A percentile compares a stretch with the other conserved stretches of the same genome.
phyloP scores from a whole-genome alignment of 2,329 filamentous ascomycete species.

The Fusarium albosuccineum region DNA sequence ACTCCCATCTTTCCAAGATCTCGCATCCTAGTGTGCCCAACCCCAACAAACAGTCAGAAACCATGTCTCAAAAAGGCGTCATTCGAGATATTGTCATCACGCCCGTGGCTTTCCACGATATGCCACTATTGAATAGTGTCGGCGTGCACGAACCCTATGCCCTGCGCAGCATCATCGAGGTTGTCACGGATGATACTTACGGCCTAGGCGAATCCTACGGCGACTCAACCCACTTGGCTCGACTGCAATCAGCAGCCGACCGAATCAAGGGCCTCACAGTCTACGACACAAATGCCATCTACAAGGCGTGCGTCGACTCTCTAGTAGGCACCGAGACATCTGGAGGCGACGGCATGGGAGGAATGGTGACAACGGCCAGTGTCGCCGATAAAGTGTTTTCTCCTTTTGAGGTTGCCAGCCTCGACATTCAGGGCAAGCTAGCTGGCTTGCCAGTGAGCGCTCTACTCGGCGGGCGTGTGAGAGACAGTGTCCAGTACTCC shows the following conservation, averaged over 20 bases:
- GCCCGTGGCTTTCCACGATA: constrained; percentile 59
- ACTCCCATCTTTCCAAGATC: not conserved
- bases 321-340: constrained; percentile 64
- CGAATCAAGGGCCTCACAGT: constrained; percentile 48
- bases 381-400: constrained; percentile 58
- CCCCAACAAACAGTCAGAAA: constrained; percentile 16
- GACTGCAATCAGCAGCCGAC: constrained; percentile 50
- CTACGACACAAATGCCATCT: constrained; percentile 83
- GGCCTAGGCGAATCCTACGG: constrained; percentile 58
- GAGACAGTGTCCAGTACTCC: constrained; percentile 57
- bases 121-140: constrained; percentile 59
- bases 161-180: constrained; percentile 57
- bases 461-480: constrained; percentile 55
- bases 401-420: constrained; percentile 58
- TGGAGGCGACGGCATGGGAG: constrained; percentile 71
- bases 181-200: constrained; percentile 52
- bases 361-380: constrained; percentile 58
- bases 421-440: constrained; percentile 58
- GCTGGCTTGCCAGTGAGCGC: constrained; percentile 55
- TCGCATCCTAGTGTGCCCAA: not conserved
- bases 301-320: constrained; percentile 85
- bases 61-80: constrained; percentile 45
- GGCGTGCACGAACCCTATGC: constrained; percentile 59
- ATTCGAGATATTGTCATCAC: constrained; percentile 57
- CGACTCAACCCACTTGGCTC: constrained; percentile 53